Percentiles rank a stretch among this genome's conserved stretches.
Evolutionary conservation across 345 rosid species (phyloP).

Genomic region (Kernera saxatilis): DNA sequence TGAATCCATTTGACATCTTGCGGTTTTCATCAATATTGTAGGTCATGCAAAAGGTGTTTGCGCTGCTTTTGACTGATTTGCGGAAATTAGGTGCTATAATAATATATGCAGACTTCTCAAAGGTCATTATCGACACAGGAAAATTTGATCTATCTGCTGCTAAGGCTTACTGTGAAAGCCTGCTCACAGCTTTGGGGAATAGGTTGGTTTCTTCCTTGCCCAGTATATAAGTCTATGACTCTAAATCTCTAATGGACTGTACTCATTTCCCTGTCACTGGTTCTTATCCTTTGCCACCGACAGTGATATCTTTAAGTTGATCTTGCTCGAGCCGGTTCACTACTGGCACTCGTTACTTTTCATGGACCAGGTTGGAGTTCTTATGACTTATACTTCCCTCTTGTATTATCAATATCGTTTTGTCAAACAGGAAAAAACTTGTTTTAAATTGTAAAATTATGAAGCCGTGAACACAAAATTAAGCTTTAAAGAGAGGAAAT

Average conservation of each 20-base stretch:
- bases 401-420: not conserved
- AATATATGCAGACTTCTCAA: conserved; percentile 87
- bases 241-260: not conserved
- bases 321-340: conserved; percentile 73
- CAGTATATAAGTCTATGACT: not conserved
- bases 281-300: conserved; percentile 21
- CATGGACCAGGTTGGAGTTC: conserved; percentile 82
- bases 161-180: conserved; percentile 79
- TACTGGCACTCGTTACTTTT: conserved; percentile 92
- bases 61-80: conserved; percentile 84
- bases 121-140: conserved; percentile 81
- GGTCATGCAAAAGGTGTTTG: conserved; percentile 99
- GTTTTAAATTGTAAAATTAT: not conserved
- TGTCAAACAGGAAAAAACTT: not conserved
- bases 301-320: conserved; percentile 88
- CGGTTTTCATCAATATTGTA: conserved; percentile 16
- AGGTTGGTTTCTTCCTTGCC: conserved; percentile 48
- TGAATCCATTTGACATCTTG: too few species aligned
- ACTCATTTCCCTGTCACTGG: conserved; percentile 9
- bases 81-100: conserved; percentile 91
- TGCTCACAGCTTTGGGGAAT: conserved; percentile 66
- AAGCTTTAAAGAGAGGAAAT: conserved; percentile 4
- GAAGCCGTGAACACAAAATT: not conserved
- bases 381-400: not conserved
- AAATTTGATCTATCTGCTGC: conserved; percentile 68